Evolutionary conservation across 108 stramenopile genomes (phyloP).

Genomic region (Cylindrotheca closterium): DNA sequence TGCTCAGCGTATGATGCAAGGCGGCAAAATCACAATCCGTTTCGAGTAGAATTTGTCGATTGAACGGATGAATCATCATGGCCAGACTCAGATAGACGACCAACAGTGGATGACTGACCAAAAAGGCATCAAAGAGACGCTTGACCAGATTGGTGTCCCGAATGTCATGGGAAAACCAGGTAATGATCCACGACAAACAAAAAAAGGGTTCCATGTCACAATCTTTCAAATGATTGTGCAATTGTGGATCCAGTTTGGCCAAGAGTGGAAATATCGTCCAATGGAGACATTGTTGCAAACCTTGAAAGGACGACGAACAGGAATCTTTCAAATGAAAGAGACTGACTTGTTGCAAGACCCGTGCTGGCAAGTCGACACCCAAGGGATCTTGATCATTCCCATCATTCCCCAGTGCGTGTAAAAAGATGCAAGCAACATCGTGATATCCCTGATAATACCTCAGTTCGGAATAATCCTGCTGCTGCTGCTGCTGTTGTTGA

Average conservation of each 20-base stretch:
- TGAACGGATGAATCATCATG: constrained; percentile 80
- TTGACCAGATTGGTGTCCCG: constrained; percentile 81
- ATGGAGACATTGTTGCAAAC: constrained; percentile 62
- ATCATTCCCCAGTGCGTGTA: constrained; percentile 64
- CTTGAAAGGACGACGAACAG: constrained; percentile 51
- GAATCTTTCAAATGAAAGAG: constrained; percentile 70
- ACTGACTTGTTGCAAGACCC: constrained; percentile 62
- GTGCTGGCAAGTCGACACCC: constrained; percentile 65
- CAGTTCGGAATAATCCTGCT: constrained; percentile 28
- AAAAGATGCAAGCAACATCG: constrained; percentile 79
- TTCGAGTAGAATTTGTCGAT: constrained; percentile 72
- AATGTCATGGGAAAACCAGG: constrained; percentile 93
- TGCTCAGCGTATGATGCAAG: constrained; percentile 74
- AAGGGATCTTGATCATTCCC: constrained; percentile 4
- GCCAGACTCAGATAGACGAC: constrained; percentile 77
- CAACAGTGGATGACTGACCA: constrained; percentile 79
- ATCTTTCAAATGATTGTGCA: constrained; percentile 75
- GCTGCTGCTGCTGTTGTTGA: constrained; percentile 6
- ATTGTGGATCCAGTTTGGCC: constrained; percentile 51
- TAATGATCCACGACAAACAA: constrained; percentile 84
- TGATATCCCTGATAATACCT: constrained; percentile 90
- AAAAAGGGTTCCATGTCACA: constrained; percentile 91
- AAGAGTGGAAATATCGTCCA: constrained; percentile 69
- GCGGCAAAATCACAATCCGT: constrained; percentile 88
- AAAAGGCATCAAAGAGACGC: constrained; percentile 87